Conservation (phyloP, 108 stramenopile genomes). For the Skeletonema costatum region DNA sequence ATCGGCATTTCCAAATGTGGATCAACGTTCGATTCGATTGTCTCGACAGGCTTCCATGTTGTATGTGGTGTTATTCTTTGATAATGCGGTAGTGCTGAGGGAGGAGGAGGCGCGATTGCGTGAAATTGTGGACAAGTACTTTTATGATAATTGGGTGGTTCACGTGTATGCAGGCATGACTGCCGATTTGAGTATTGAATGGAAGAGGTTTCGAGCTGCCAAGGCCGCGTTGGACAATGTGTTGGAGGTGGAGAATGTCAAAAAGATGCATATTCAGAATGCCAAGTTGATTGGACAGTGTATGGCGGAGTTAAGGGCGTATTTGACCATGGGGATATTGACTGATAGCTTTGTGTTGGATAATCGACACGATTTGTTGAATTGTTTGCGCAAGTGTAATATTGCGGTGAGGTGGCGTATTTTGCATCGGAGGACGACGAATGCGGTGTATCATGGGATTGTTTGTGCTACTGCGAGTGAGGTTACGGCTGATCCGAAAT, state of each 20-base stretch:
- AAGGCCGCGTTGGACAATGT: conserved; percentile 51
- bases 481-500: conserved; percentile 33
- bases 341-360: conserved; percentile 60
- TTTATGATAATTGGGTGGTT: conserved; percentile 71
- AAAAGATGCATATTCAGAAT: conserved; percentile 37
- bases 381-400: conserved; percentile 55
- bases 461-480: conserved; percentile 18
- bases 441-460: conserved; percentile 19
- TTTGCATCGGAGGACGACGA: conserved; percentile 58
- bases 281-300: conserved; percentile 42
- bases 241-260: conserved; percentile 28
- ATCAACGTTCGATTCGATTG: conserved; percentile 61
- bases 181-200: conserved; percentile 62
- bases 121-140: conserved; percentile 64
- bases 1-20: conserved; percentile 56
- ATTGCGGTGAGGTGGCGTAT: conserved; percentile 65
- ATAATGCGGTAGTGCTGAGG: conserved; percentile 36
- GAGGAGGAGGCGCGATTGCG: conserved; percentile 49
- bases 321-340: conserved; percentile 46
- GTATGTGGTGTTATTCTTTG: conserved; percentile 65
- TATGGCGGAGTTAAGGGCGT: conserved; percentile 38
- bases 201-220: conserved; percentile 57
- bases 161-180: conserved; percentile 54
- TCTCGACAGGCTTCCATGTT: conserved; percentile 68
- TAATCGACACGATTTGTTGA: conserved; percentile 44